Percentiles rank a stretch among this genome's conserved stretches.
These are phyloP conservation scores for Yarrowia bubula DNA, from an alignment of 805 yeast species.

Conservation along the genomic window DNA sequence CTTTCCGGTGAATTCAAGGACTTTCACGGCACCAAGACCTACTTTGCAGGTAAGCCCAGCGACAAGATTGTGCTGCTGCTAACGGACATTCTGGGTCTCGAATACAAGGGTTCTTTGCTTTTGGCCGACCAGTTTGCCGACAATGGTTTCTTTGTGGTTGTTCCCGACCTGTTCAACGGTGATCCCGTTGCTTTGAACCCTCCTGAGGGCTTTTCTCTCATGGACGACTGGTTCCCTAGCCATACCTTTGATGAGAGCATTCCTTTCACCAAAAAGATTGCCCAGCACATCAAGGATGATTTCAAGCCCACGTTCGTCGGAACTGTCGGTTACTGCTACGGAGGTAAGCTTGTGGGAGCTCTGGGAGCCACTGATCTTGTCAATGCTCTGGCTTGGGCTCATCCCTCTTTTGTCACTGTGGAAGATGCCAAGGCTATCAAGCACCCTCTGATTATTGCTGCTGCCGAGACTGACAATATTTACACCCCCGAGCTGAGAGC, in stretches of 20 bases:
- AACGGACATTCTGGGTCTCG: constrained; percentile 69
- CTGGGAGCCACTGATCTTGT: constrained; percentile 43
- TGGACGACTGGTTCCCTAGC: constrained; percentile 49
- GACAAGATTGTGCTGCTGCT: constrained; percentile 53
- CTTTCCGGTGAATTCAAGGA: constrained; percentile 33
- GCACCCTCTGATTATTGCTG: constrained; percentile 65
- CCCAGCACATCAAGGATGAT: constrained; percentile 47
- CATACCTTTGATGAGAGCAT: constrained; percentile 53
- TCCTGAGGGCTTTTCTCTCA: constrained; percentile 33
- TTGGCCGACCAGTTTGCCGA: constrained; percentile 52
- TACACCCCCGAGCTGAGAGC: constrained; percentile 66
- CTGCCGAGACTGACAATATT: constrained; percentile 66
- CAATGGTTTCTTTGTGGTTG: constrained; percentile 60
- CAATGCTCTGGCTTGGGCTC: constrained; percentile 69
- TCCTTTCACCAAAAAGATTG: constrained; percentile 51
- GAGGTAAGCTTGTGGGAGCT: constrained; percentile 66
- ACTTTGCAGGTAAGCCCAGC: constrained; percentile 48
- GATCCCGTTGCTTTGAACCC: constrained; percentile 46
- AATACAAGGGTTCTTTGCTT: constrained; percentile 55
- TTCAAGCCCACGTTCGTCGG: constrained; percentile 51
- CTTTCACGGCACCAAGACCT: constrained; percentile 45
- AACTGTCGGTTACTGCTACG: constrained; percentile 79
- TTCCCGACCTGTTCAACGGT: constrained; percentile 72
- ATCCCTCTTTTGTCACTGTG: constrained; percentile 70
- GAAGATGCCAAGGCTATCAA: constrained; percentile 64